phyloP scores from a whole-genome alignment of 441 rosid genomes.

The Erodium texanum region DNA sequence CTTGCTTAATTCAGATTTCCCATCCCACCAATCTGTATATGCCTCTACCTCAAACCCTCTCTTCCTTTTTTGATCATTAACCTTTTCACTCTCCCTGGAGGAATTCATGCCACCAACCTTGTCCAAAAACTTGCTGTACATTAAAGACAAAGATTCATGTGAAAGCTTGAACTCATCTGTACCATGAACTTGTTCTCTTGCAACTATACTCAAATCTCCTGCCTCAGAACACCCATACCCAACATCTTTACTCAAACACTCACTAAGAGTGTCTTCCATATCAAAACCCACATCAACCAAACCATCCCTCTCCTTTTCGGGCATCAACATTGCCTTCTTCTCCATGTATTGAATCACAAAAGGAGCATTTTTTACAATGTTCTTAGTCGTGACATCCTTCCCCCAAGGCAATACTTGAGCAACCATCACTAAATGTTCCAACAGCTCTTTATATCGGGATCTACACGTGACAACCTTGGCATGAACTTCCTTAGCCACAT shows the following conservation, averaged over 20 bases:
- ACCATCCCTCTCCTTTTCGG: conserved; percentile 9
- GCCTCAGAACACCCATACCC: conserved; percentile 32
- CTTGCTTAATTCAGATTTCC: conserved; percentile 62
- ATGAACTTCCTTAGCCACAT: conserved; percentile 36
- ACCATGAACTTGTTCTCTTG: conserved; percentile 10
- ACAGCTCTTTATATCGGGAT: conserved; percentile 52
- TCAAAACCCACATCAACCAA: conserved; percentile 24
- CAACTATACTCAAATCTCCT: conserved; percentile 19
- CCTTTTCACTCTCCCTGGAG: conserved; percentile 15
- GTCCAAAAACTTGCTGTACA: conserved; percentile 33
- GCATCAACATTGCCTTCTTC: conserved; percentile 48
- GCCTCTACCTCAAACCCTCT: conserved; percentile 22
- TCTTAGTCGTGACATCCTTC: conserved; percentile 58
- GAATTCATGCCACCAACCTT: conserved; percentile 19
- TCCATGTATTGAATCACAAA: conserved; percentile 65
- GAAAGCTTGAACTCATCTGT: conserved; percentile 34
- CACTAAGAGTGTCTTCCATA: conserved; percentile 37
- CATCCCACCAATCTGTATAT: conserved; percentile 68
- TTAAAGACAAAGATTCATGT: conserved; percentile 37
- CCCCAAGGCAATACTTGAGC: conserved; percentile 84
- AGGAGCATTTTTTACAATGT: conserved; percentile 52
- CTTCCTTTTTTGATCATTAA: conserved; percentile 16
- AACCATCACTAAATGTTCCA: conserved; percentile 53
- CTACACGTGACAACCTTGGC: conserved; percentile 38
- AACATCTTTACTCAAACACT: conserved; percentile 43